Evolutionary conservation across 768 basidiomycete genomes (phyloP).

Genomic region (Mycena galopus): DNA sequence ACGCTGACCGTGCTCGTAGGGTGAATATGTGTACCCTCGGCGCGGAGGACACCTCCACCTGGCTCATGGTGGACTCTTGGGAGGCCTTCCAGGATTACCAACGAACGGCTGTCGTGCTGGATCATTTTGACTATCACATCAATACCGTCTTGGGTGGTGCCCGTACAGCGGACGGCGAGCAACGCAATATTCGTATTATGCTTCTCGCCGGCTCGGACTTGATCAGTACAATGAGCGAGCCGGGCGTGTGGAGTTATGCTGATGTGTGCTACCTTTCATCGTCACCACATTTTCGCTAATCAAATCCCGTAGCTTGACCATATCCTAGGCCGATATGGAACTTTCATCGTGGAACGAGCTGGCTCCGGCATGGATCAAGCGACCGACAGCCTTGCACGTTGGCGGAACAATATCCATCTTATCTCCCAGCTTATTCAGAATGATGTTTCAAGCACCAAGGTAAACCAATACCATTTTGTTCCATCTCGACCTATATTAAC

Average conservation of each 20-base stretch:
- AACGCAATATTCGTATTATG: conserved; percentile 85
- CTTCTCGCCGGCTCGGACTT: conserved; percentile 98
- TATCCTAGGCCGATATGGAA: conserved; percentile 95
- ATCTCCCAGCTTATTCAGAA: conserved; percentile 97
- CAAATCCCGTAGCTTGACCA: conserved; percentile 81
- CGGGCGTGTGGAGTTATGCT: conserved; percentile 95
- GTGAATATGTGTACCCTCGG: conserved; percentile 92
- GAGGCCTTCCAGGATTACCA: conserved; percentile 96
- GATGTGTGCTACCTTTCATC: conserved; percentile 74
- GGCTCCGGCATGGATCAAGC: conserved; percentile 93
- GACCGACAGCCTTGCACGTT: conserved; percentile 78
- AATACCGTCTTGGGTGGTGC: conserved; percentile 89
- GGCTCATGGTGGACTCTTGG: conserved; percentile 99
- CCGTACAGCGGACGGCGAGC: conserved; percentile 78
- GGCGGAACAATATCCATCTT: conserved; percentile 89
- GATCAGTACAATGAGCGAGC: conserved; percentile 98
- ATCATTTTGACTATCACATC: conserved; percentile 96
- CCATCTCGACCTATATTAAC: not conserved
- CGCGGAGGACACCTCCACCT: conserved; percentile 89
- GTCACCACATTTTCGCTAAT: conserved; percentile 22
- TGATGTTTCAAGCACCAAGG: conserved; percentile 97
- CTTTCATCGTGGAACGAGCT: conserved; percentile 94
- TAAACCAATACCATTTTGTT: conserved; percentile 37
- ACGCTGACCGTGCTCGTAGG: conserved; percentile 55
- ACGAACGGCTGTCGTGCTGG: conserved; percentile 95